These are phyloP conservation scores for Gaertneriomyces sp. DNA, from an alignment of 192 early-diverging fungal species.

Conservation along the genomic window DNA sequence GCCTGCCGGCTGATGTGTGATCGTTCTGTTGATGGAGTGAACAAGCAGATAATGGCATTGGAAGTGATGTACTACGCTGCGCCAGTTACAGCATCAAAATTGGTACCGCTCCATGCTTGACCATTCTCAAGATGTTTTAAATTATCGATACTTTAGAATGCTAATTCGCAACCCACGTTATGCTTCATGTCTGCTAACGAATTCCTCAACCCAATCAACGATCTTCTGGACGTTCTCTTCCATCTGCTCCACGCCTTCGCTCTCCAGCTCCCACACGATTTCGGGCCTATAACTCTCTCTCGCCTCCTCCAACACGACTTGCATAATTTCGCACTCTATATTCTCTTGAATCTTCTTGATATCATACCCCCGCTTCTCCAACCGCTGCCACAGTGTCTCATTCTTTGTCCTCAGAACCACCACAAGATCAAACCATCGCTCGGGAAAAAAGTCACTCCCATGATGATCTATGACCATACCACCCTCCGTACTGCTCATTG, in stretches of 20 bases:
- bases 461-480: conserved; percentile 93
- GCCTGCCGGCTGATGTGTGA: no score
- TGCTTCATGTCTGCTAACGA: not conserved
- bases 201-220: conserved; percentile 52
- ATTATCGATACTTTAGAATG: no score
- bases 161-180: no score
- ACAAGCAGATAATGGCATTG: no score
- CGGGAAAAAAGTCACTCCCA: conserved; percentile 92
- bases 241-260: conserved; percentile 85
- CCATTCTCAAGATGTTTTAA: no score
- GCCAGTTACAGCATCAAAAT: no score
- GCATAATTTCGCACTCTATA: conserved; percentile 96
- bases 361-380: conserved; percentile 76
- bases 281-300: conserved; percentile 74
- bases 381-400: conserved; percentile 70
- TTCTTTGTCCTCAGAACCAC: conserved; percentile 84
- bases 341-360: conserved; percentile 87
- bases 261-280: conserved; percentile 76
- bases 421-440: conserved; percentile 96
- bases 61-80: no score
- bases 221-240: conserved; percentile 84
- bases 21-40: no score
- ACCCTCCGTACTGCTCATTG: conserved; percentile 60
- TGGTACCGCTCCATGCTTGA: no score
- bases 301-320: conserved; percentile 88